A percentile compares a stretch with the other conserved stretches of the same genome.
Conservation (phyloP, 2,329 filamentous ascomycete species). For the Parastagonospora avenae region DNA sequence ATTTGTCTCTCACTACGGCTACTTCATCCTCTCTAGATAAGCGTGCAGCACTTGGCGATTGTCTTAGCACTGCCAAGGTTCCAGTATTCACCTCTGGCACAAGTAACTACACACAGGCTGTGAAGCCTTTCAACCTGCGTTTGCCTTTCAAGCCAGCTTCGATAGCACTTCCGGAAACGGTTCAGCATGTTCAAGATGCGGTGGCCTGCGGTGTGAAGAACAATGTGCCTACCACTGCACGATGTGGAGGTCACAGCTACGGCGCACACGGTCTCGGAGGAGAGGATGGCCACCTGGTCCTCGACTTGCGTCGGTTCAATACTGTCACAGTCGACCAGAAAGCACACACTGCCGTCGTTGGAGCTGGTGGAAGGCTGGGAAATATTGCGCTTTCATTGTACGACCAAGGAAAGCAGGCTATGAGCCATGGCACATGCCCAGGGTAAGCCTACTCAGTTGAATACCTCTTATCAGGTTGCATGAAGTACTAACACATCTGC, state of each 20-base stretch:
- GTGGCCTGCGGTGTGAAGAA: conserved; percentile 60
- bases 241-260: conserved; percentile 67
- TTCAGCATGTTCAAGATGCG: conserved; percentile 59
- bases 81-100: conserved; percentile 25
- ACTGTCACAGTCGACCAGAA: conserved; percentile 47
- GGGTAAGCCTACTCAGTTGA: conserved; percentile 43
- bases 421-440: conserved; percentile 58
- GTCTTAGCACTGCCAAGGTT: conserved; percentile 20
- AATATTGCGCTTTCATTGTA: conserved; percentile 35
- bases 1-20: not conserved
- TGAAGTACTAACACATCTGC: not conserved
- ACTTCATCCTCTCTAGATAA: not conserved
- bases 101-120: conserved; percentile 30
- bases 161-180: conserved; percentile 59
- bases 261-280: conserved; percentile 55
- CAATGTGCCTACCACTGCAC: conserved; percentile 60
- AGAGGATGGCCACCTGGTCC: conserved; percentile 52
- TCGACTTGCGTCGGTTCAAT: conserved; percentile 54
- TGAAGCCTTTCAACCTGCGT: conserved; percentile 38
- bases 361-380: conserved; percentile 55
- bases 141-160: conserved; percentile 53
- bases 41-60: conserved; percentile 19
- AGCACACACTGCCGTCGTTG: conserved; percentile 49
- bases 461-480: not conserved
- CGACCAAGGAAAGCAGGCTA: conserved; percentile 43